Evolutionary conservation across 108 stramenopile genomes (phyloP), one percentile per base, ranked within the genome.

Genomic region (Conticribra weissflogii): DNA sequence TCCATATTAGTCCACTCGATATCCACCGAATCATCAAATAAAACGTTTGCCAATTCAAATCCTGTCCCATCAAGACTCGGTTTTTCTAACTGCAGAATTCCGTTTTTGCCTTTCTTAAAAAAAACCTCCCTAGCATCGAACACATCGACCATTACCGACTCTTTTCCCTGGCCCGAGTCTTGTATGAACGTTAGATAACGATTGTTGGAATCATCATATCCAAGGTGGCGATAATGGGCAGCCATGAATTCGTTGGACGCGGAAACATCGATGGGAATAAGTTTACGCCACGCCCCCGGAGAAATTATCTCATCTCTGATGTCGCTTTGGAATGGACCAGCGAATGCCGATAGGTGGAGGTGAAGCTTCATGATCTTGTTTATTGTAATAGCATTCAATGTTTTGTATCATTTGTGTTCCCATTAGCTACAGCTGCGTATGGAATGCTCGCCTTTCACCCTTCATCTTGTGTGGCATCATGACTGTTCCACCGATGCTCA

Each of bases 1-100:
- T 66, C 57, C 57, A 51, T 25, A 24, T 59, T 30, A 14, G 58
- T 50, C 73, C 73, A 74, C 15, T 59, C 56, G 0, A 55, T 32
- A 5, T 60, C 33, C 21, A 19, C 15, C 1, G 2, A 19, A 12
- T 47, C 36, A 16, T 55, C 55, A 27, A 63, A 74, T 27, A 21
- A 22, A 27, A 74, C 27, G 4, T 64, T 59, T 3, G 65, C 64
- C 7, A 41, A 12, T 41, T 41, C 36, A 41, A 41, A 41, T 41
- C 36, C 36, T 9, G 36, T 9, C 12, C 5, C 12, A 41, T 41
- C 36, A 41, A 41, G 36, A 9, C 8, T 41, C 12, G 36, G 36
- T 41, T 41, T 41, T 41, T 9, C 36, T 41, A 41, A 5, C 36
- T 41, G 8, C 36, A 41, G 36, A 9, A 41, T 41, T 5, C 12